These are phyloP conservation scores for Phycomyces nitens DNA, from an alignment of 192 early-diverging fungal genomes.

Conservation along the genomic window DNA sequence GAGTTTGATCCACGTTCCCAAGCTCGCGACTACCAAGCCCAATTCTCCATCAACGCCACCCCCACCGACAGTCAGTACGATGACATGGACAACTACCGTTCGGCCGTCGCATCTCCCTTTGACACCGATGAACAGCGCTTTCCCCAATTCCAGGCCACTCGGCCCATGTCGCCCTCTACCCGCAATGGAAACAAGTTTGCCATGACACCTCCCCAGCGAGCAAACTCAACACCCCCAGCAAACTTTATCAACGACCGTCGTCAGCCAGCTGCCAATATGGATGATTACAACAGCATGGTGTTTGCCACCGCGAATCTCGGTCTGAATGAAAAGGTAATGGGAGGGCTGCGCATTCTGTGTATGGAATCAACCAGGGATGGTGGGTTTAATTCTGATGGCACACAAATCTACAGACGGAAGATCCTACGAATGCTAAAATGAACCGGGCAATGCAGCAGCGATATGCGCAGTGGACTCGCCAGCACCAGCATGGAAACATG, in stretches of 20 bases:
- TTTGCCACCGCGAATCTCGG: background rate
- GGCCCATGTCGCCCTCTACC: slow-evolving; percentile 21
- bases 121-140: slow-evolving; percentile 2
- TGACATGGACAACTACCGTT: background rate
- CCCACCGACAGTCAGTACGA: background rate
- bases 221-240: slow-evolving; percentile 23
- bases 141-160: slow-evolving; percentile 14
- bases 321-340: slow-evolving; percentile 5
- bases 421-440: slow-evolving; percentile 1
- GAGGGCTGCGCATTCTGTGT: no score
- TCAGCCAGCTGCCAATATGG: slow-evolving; percentile 9
- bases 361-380: no score
- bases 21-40: background rate
- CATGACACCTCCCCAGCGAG: slow-evolving; percentile 16
- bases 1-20: background rate
- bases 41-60: background rate
- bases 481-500: slow-evolving; percentile 2
- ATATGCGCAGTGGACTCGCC: slow-evolving; percentile 15
- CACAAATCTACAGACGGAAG: background rate
- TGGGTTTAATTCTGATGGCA: no score
- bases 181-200: slow-evolving; percentile 15
- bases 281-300: slow-evolving; percentile 12
- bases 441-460: slow-evolving; percentile 10
- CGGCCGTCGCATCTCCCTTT: slow-evolving; percentile 1
- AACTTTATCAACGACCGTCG: slow-evolving; percentile 5